Conservation (phyloP, 371 early-diverging fungal species). For the Syncephalastrum contaminatum region DNA sequence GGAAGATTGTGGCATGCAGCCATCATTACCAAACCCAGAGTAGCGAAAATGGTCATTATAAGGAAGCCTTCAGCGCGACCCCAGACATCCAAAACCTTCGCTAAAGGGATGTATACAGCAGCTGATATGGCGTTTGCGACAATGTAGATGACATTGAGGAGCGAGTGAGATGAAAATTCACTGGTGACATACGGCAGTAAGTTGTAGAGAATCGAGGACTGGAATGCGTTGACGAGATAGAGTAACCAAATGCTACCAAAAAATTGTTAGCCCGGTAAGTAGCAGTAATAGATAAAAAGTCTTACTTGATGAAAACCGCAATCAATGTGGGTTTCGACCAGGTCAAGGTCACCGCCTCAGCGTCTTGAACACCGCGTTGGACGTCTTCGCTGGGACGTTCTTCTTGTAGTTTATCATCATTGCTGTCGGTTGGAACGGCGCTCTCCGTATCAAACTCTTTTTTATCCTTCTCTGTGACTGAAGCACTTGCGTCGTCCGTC, state of each 20-base stretch:
- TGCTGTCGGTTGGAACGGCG: neutral
- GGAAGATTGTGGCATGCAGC: conserved; percentile 18
- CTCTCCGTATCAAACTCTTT: conserved; percentile 13
- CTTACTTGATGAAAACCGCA: conserved; percentile 12
- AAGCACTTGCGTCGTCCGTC: neutral
- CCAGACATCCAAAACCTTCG: conserved; percentile 19
- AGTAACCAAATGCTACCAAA: conserved; percentile 18
- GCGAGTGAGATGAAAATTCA: conserved; percentile 17
- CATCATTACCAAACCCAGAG: conserved; percentile 16
- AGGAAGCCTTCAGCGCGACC: conserved; percentile 23
- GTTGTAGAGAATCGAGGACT: conserved; percentile 17
- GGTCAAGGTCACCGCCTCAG: conserved; percentile 17
- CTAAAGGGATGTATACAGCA: conserved; percentile 16
- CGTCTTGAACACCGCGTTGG: conserved; percentile 14
- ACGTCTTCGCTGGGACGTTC: conserved; percentile 6
- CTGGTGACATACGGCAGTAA: conserved; percentile 20
- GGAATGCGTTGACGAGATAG: conserved; percentile 18
- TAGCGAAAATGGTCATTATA: conserved; percentile 16
- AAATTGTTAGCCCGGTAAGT: neutral
- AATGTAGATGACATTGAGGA: conserved; percentile 21
- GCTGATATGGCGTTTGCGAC: conserved; percentile 20
- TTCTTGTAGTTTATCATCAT: neutral
- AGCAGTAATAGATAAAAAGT: neutral
- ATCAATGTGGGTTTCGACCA: conserved; percentile 14
- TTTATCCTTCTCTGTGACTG: conserved; percentile 10